Evolutionary conservation across 108 stramenopile species (phyloP), one percentile per base, ranked within the genome.

Genomic region (Pseudonitzschia multiseries): DNA sequence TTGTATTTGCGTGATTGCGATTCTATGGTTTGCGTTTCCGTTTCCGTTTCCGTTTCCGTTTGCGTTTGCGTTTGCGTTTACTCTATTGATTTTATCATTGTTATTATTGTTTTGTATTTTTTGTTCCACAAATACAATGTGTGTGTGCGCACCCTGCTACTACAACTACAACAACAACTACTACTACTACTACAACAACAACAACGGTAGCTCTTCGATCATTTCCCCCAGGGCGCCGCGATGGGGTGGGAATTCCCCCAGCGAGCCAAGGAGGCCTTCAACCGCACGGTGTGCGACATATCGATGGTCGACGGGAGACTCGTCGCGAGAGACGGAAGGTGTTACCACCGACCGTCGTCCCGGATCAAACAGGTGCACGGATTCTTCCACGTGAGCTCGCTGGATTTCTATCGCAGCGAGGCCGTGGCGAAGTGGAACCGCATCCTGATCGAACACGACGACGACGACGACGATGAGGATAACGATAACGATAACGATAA

Each of bases 341-440:
- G 70, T 20, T 9, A 20, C 14, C 4, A 28, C 13, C 24, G 46
- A 21, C 54, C 31, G 22, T 76, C 52, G 28, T 63, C 29, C 33
- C 13, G 28, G 32, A 73, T 79, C 28, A 26, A 70, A 21, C 69
- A 79, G 60, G 74, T 85, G 2, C 64, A 79, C 63, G 83, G 83
- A 28, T 83, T 80, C 59, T 78, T 78, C 61, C 82, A 83, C 48
- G 31, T 78, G 6, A 72, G 63, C 6, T 54, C 57, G 9, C 67
- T 79, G 4, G 73, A 79, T 48, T 79, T 83, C 52, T 83, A 83
- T 70, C 70, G 83, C 5, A 77, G 71, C 56, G 69, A 73, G 5
- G 53, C 68, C 0, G 78, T 79, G 15, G 33, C 54, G 53, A 63
- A 77, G n/a, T 83, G 74, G 74, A 53, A 67, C 32, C 27, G 44